phyloP scores from a whole-genome alignment of 2,329 filamentous ascomycete genomes.

The Cryphonectria parasitica region DNA sequence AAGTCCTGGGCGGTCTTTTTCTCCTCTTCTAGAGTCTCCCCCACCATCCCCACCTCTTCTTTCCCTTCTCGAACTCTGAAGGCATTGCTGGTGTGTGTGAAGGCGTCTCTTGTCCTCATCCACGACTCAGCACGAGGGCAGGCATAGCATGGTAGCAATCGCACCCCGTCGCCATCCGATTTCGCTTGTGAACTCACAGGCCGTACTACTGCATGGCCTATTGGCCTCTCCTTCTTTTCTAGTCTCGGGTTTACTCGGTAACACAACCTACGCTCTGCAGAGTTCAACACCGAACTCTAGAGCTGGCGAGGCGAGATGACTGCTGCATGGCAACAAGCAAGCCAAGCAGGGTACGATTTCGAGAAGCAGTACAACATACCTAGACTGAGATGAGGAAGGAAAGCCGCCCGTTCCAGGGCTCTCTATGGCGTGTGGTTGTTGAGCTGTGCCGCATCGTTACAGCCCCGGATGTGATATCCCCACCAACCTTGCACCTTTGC shows the following conservation, averaged over 20 bases:
- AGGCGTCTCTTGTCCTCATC: not conserved
- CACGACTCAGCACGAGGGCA: not conserved
- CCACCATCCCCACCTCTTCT: not conserved
- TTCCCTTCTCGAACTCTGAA: not conserved
- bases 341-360: not conserved
- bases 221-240: not conserved
- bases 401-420: not conserved
- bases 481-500: conserved; percentile 5
- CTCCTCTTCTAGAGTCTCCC: not conserved
- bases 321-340: not conserved
- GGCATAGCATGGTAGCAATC: not conserved
- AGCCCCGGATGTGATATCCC: conserved; percentile 11
- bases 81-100: not conserved
- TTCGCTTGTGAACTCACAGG: not conserved
- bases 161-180: not conserved
- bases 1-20: not conserved
- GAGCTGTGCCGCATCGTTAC: conserved; percentile 8
- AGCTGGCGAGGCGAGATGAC: not conserved
- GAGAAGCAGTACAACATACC: not conserved
- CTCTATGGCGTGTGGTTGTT: not conserved
- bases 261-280: not conserved
- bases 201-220: not conserved
- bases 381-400: not conserved
- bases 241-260: not conserved
- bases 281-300: not conserved